Evolutionary conservation across 805 yeast species (phyloP).

Genomic region (Jamesozyma rosinii): DNA sequence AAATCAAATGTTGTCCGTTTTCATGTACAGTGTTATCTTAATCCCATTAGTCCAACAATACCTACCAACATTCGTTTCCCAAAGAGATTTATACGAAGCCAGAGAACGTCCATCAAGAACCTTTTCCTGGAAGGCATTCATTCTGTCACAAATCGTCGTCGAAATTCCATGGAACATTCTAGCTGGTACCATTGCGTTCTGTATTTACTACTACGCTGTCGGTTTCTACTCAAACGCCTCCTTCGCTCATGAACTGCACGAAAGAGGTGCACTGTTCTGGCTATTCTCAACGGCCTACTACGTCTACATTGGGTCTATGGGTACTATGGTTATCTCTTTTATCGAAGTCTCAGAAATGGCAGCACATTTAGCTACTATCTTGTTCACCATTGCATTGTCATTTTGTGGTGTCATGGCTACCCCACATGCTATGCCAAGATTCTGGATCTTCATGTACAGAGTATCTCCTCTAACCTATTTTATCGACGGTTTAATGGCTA

Average conservation of each 20-base stretch:
- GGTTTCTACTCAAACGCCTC: slow-evolving; percentile 59
- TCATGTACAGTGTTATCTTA: slow-evolving; percentile 54
- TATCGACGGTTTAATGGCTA: slow-evolving; percentile 44
- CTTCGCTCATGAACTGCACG: slow-evolving; percentile 37
- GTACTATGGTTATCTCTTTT: slow-evolving; percentile 51
- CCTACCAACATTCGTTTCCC: slow-evolving; percentile 51
- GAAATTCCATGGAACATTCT: slow-evolving; percentile 59
- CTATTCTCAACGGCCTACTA: slow-evolving; percentile 38
- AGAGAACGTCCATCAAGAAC: slow-evolving; percentile 70
- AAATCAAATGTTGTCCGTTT: slow-evolving; percentile 69
- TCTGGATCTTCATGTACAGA: slow-evolving; percentile 76
- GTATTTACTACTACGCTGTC: slow-evolving; percentile 65
- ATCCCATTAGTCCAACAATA: slow-evolving; percentile 54
- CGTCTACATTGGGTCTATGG: slow-evolving; percentile 50
- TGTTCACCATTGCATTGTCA: slow-evolving; percentile 54
- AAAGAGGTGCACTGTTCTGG: slow-evolving; percentile 52
- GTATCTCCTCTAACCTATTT: slow-evolving; percentile 65
- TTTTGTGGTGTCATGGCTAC: slow-evolving; percentile 74
- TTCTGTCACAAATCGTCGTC: slow-evolving; percentile 51
- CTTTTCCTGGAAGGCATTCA: slow-evolving; percentile 57
- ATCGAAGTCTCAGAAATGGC: slow-evolving; percentile 53
- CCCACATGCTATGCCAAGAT: slow-evolving; percentile 54
- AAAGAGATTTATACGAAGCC: slow-evolving; percentile 60
- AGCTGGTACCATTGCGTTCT: slow-evolving; percentile 52
- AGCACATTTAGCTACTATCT: slow-evolving; percentile 47